Evolutionary conservation across 163 green algal genomes (phyloP).

Genomic region (Scenedesmus sp.): DNA sequence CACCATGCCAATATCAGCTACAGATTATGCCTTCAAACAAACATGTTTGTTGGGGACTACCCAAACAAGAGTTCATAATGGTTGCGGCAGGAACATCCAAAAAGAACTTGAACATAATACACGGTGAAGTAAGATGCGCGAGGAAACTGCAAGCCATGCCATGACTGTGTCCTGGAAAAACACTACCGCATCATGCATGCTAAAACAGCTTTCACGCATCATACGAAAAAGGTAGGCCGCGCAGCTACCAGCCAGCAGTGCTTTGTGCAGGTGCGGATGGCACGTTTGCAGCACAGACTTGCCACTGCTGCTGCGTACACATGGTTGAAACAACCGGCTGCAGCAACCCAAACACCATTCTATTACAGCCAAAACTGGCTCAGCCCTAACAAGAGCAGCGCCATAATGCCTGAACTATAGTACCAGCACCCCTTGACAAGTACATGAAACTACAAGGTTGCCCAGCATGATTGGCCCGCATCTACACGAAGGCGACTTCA

Average conservation of each 20-base stretch:
- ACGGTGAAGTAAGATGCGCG: not conserved
- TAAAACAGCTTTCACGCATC: not conserved
- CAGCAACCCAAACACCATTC: not conserved
- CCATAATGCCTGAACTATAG: not conserved
- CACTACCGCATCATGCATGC: not conserved
- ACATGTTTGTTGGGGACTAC: not conserved
- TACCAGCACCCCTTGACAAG: not conserved
- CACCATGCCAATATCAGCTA: no score
- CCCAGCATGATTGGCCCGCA: not conserved
- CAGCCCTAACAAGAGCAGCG: not conserved
- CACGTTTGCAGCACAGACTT: not conserved
- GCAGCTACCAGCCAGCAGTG: not conserved
- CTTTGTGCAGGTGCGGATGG: conserved; percentile 7
- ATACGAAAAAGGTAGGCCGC: not conserved
- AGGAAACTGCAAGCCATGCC: not conserved
- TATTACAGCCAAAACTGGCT: not conserved
- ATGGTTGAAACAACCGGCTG: not conserved
- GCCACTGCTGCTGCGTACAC: not conserved
- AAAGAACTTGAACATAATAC: not conserved
- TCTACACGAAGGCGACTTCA: not conserved
- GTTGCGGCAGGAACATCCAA: not conserved
- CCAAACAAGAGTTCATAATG: not conserved
- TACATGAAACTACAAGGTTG: not conserved
- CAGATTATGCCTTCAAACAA: not conserved
- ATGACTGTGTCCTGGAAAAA: not conserved